Conservation (phyloP, 2,329 filamentous ascomycete genomes). For the Alternaria viburni region DNA sequence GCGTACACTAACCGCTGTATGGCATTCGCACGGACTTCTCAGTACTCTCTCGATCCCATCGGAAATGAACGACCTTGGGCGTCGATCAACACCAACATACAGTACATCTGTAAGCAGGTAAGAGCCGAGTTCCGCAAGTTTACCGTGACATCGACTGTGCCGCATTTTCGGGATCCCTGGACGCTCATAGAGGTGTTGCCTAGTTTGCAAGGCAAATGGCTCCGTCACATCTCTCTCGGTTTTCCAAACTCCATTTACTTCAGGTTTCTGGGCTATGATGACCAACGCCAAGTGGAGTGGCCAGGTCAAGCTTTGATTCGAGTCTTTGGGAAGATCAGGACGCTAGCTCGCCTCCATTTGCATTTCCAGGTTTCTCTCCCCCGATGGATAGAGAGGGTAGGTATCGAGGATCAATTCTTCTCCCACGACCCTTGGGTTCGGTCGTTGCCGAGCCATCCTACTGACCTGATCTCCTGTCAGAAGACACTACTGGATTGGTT, state of each 20-base stretch:
- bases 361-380: neutral
- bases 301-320: neutral
- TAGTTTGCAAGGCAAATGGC: neutral
- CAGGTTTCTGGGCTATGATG: neutral
- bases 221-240: neutral
- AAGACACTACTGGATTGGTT: neutral
- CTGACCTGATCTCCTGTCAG: neutral
- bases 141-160: neutral
- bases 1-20: too few relatives aligned
- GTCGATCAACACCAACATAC: neutral
- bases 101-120: neutral
- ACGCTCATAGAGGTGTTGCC: neutral
- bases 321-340: neutral
- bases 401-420: neutral
- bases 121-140: neutral
- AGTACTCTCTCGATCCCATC: too few relatives aligned
- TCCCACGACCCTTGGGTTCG: neutral
- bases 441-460: neutral
- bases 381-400: too few relatives aligned
- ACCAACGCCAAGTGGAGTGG: neutral
- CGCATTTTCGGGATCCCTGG: neutral
- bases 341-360: neutral
- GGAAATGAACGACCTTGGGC: neutral
- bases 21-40: too few relatives aligned
- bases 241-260: neutral